phyloP scores from a whole-genome alignment of 1,284 basidiomycete genomes.

The Leccinum pachyderme region DNA sequence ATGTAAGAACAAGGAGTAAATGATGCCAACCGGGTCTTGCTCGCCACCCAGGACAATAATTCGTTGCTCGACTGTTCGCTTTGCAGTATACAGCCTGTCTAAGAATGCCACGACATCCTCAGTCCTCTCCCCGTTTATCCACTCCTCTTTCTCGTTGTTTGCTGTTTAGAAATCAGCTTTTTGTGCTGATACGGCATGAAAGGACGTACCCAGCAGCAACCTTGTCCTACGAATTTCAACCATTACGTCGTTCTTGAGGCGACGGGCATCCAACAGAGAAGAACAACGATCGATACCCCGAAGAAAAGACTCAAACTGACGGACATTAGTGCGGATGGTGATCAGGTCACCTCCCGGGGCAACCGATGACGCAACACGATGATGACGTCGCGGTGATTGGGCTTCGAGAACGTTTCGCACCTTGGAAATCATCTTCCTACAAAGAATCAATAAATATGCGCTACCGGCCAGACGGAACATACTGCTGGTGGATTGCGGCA shows the following conservation, averaged over 20 bases:
- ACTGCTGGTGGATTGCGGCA: conserved; percentile 89
- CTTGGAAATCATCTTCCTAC: conserved; percentile 78
- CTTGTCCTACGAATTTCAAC: conserved; percentile 83
- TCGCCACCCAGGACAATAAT: conserved; percentile 78
- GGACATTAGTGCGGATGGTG: conserved; percentile 71
- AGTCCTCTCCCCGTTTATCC: conserved; percentile 79
- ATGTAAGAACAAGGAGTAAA: background rate
- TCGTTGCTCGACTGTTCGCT: conserved; percentile 80
- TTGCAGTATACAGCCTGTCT: conserved; percentile 85
- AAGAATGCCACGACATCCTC: conserved; percentile 85
- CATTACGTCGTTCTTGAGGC: conserved; percentile 88
- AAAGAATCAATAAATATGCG: conserved; percentile 6
- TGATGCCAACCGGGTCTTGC: conserved; percentile 52
- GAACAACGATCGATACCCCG: conserved; percentile 80
- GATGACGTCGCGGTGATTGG: conserved; percentile 60
- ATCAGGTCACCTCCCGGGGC: conserved; percentile 60
- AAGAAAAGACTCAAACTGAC: conserved; percentile 88
- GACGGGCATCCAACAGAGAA: conserved; percentile 82
- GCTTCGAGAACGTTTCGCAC: conserved; percentile 81
- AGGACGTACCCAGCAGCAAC: conserved; percentile 55
- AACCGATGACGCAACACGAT: conserved; percentile 38
- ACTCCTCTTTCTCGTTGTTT: conserved; percentile 80
- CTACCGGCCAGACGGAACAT: conserved; percentile 30
- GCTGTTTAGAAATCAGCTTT: conserved; percentile 41
- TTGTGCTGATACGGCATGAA: background rate